These are phyloP conservation scores for Marasmius sp. DNA, from an alignment of 1,284 basidiomycete genomes.

Conservation along the genomic window DNA sequence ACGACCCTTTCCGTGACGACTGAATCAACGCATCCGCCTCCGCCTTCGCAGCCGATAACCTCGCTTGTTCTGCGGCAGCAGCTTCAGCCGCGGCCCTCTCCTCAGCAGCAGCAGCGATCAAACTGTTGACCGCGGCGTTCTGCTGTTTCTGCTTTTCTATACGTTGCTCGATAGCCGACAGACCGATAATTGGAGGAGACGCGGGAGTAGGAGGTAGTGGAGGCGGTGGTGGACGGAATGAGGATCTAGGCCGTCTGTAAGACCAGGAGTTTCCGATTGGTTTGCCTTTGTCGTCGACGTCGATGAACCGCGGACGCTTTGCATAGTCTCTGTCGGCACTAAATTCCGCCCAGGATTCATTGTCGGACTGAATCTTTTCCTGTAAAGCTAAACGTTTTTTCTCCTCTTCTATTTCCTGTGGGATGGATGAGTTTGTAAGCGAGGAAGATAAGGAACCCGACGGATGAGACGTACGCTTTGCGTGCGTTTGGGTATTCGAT, in stretches of 20 bases:
- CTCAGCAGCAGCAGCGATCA: slow-evolving; percentile 45
- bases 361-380: not conserved
- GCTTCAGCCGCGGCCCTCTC: slow-evolving; percentile 25
- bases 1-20: slow-evolving; percentile 30
- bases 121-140: slow-evolving; percentile 28
- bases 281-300: not conserved
- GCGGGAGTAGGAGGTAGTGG: not conserved
- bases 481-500: slow-evolving; percentile 83
- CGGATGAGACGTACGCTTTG: not conserved
- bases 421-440: not conserved
- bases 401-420: not conserved
- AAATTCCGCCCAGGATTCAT: too few relatives aligned
- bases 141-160: slow-evolving; percentile 1
- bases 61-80: slow-evolving; percentile 14
- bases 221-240: not conserved
- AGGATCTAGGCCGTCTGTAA: too few relatives aligned
- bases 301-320: not conserved
- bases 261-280: not conserved
- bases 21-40: slow-evolving; percentile 37
- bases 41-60: slow-evolving; percentile 39
- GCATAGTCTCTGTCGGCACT: too few relatives aligned
- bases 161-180: slow-evolving; percentile 1
- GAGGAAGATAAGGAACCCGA: not conserved
- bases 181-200: not conserved
- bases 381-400: not conserved